Evolutionary conservation across 2,329 filamentous ascomycete genomes (phyloP).

Genomic region (Bipolaris zeicola): DNA sequence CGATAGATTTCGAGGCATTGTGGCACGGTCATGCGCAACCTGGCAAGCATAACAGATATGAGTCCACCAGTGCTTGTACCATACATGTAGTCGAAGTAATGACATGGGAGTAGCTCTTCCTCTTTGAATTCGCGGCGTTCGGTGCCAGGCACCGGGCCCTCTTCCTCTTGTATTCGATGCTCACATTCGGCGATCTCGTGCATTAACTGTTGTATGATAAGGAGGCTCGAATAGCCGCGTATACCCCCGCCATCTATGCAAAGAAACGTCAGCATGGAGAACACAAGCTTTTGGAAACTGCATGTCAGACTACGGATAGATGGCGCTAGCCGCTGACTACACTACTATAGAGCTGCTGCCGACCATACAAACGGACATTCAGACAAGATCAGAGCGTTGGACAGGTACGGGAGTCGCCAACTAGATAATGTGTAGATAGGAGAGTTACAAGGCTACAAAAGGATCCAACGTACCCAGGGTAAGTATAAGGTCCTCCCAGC

Average conservation of each 20-base stretch:
- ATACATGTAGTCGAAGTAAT: constrained; percentile 62
- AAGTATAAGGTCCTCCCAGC: constrained; percentile 57
- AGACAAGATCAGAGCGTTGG: no score
- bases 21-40: constrained; percentile 56
- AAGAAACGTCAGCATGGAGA: constrained; percentile 21
- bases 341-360: background rate
- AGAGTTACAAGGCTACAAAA: no score
- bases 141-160: constrained; percentile 39
- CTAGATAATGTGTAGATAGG: no score
- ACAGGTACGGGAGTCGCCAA: background rate
- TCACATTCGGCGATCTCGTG: constrained; percentile 55
- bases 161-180: constrained; percentile 52
- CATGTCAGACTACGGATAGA: background rate
- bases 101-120: constrained; percentile 55
- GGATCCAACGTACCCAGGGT: constrained; percentile 47
- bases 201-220: constrained; percentile 57
- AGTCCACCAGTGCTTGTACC: constrained; percentile 59
- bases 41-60: constrained; percentile 57
- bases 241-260: constrained; percentile 57
- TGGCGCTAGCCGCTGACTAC: background rate
- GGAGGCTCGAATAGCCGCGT: constrained; percentile 57
- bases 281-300: background rate
- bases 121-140: constrained; percentile 43
- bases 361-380: no score
- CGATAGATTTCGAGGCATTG: constrained; percentile 56